Percentiles rank a stretch among this genome's conserved stretches.
Evolutionary conservation across 2,329 filamentous ascomycete species (phyloP).

Genomic region (Fusarium guadeloupense): DNA sequence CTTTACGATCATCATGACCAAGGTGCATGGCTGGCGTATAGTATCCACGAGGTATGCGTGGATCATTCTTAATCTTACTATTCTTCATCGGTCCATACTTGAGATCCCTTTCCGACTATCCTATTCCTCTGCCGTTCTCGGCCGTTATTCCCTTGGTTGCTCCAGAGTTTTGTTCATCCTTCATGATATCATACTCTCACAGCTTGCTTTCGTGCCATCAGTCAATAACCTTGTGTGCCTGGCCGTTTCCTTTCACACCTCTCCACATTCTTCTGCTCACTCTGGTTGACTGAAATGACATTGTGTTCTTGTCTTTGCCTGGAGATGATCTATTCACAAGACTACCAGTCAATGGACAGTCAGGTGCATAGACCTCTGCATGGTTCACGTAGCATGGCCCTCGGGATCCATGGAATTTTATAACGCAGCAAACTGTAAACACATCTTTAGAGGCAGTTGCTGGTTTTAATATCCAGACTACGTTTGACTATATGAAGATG

Average conservation of each 20-base stretch:
- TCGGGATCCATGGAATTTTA: background rate
- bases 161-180: background rate
- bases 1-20: constrained; percentile 44
- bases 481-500: background rate
- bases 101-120: constrained; percentile 10
- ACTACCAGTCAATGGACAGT: background rate
- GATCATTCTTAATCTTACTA: constrained; percentile 42
- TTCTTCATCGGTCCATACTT: constrained; percentile 11
- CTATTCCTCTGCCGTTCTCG: constrained; percentile 2
- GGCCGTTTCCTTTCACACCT: constrained; percentile 13
- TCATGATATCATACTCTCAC: constrained; percentile 19
- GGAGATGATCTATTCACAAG: background rate
- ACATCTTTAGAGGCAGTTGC: background rate
- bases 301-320: background rate
- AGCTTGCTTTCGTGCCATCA: constrained; percentile 14
- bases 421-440: background rate
- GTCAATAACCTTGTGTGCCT: constrained; percentile 28
- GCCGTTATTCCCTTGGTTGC: constrained; percentile 4
- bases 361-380: background rate
- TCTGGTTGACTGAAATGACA: constrained; percentile 6
- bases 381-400: background rate
- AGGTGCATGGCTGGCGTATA: constrained; percentile 46
- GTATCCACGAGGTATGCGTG: constrained; percentile 49
- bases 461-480: constrained; percentile 48
- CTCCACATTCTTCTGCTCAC: background rate